phyloP scores from a whole-genome alignment of 805 yeast genomes.

The Kuraishia cidri region DNA sequence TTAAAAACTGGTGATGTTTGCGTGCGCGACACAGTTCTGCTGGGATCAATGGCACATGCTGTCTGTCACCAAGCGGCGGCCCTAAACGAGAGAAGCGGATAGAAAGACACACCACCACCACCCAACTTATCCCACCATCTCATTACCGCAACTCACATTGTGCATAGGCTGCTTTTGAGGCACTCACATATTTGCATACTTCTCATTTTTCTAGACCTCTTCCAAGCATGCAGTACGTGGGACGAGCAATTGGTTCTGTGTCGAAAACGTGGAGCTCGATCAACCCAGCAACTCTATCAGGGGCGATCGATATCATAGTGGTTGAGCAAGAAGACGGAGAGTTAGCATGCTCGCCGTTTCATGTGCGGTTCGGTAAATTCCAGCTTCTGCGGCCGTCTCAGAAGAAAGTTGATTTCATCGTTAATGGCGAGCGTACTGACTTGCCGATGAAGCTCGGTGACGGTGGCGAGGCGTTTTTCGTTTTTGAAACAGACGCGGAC shows the following conservation, averaged over 20 bases:
- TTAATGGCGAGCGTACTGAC: slow-evolving; percentile 73
- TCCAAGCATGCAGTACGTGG: slow-evolving; percentile 88
- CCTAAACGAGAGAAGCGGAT: too few species aligned
- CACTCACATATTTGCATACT: too few species aligned
- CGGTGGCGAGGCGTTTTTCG: slow-evolving; percentile 97
- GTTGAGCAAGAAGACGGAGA: slow-evolving; percentile 78
- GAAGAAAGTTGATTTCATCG: slow-evolving; percentile 83
- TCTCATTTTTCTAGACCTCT: too few species aligned
- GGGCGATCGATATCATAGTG: slow-evolving; percentile 95
- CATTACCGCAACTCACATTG: too few species aligned
- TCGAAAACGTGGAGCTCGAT: slow-evolving; percentile 96
- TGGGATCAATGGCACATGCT: too few species aligned
- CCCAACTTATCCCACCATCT: too few species aligned
- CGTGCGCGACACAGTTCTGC: too few species aligned
- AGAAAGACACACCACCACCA: too few species aligned
- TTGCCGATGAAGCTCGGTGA: slow-evolving; percentile 96
- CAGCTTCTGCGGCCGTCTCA: slow-evolving; percentile 90
- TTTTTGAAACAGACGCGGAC: slow-evolving; percentile 72
- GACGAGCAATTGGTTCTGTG: slow-evolving; percentile 89
- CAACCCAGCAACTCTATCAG: slow-evolving; percentile 92
- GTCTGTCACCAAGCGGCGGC: too few species aligned
- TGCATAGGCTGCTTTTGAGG: too few species aligned
- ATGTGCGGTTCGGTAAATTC: slow-evolving; percentile 91
- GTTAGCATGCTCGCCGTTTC: slow-evolving; percentile 87
- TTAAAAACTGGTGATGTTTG: too few species aligned